Conservation (phyloP, 1,284 basidiomycete genomes). For the Rhodofomes roseus region DNA sequence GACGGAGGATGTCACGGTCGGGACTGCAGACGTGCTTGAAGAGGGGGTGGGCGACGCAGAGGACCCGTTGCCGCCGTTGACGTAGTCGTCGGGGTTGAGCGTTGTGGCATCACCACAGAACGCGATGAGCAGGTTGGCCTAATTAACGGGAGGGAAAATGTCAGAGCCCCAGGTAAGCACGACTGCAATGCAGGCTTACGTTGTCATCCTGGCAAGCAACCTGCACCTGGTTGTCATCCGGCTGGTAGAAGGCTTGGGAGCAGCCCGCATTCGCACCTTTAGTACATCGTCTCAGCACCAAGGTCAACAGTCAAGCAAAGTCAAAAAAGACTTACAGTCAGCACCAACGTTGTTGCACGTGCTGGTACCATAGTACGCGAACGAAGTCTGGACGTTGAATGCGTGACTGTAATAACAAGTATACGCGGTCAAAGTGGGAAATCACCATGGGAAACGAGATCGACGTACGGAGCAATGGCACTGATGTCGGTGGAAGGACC, state of each 20-base stretch:
- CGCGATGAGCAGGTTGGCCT: conserved; percentile 31
- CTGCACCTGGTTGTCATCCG: conserved; percentile 39
- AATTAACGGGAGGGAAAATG: not conserved
- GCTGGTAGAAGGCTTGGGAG: conserved; percentile 34
- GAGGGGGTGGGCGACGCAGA: not conserved
- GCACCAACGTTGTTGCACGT: conserved; percentile 33
- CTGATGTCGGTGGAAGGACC: conserved; percentile 43
- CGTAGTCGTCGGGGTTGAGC: conserved; percentile 2
- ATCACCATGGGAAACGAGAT: not conserved
- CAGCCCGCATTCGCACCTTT: conserved; percentile 29
- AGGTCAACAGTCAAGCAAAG: not conserved
- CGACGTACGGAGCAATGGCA: conserved; percentile 39
- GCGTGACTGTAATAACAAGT: conserved; percentile 23
- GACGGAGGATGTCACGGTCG: not conserved
- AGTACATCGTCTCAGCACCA: not conserved
- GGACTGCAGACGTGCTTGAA: not conserved
- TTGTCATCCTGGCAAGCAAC: conserved; percentile 33
- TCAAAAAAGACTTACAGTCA: conserved; percentile 22
- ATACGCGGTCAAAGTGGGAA: not conserved
- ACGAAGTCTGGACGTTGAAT: conserved; percentile 29
- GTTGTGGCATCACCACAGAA: conserved; percentile 29
- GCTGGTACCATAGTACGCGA: conserved; percentile 26
- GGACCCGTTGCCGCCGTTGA: not conserved
- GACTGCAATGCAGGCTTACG: conserved; percentile 12
- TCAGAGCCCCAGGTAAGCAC: not conserved